phyloP scores from a whole-genome alignment of 495 filamentous ascomycete species.

The Barbatosphaeria neglecta region DNA sequence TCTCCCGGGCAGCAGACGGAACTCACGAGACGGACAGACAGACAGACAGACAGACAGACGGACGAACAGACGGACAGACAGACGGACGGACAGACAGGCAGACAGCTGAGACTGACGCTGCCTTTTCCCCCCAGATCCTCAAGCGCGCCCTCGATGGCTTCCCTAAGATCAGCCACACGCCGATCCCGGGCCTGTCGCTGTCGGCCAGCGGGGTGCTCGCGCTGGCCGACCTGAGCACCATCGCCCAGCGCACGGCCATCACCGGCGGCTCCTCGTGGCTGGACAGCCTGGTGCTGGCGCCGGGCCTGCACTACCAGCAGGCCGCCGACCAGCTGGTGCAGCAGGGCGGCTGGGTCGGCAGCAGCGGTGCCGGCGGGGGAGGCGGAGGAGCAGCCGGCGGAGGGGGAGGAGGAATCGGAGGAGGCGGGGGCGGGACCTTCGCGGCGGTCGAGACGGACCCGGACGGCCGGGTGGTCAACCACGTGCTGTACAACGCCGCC shows the following conservation, averaged over 20 bases:
- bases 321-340: constrained; percentile 33
- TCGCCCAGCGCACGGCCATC: constrained; percentile 41
- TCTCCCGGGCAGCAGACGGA: no score
- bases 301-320: constrained; percentile 51
- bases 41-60: no score
- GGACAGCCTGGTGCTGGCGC: constrained; percentile 44
- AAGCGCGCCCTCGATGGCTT: constrained; percentile 14
- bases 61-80: no score
- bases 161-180: constrained; percentile 19
- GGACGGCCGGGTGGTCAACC: constrained; percentile 17
- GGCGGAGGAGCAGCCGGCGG: no score
- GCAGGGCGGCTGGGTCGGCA: constrained; percentile 9
- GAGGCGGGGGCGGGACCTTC: constrained; percentile 11
- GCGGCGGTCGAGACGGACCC: constrained; percentile 22
- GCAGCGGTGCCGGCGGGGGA: constrained; percentile 11
- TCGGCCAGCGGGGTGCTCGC: constrained; percentile 41
- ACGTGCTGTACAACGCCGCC: constrained; percentile 42
- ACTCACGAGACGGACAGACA: no score
- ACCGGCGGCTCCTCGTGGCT: constrained; percentile 39
- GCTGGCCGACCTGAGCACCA: constrained; percentile 44
- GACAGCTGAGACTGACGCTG: not conserved
- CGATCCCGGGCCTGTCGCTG: constrained; percentile 26
- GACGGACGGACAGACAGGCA: no score
- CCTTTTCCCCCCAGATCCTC: constrained; percentile 1
- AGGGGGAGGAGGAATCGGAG: no score